Conservation (phyloP, 768 basidiomycete genomes). For the Strobilomyces echinocephalus region DNA sequence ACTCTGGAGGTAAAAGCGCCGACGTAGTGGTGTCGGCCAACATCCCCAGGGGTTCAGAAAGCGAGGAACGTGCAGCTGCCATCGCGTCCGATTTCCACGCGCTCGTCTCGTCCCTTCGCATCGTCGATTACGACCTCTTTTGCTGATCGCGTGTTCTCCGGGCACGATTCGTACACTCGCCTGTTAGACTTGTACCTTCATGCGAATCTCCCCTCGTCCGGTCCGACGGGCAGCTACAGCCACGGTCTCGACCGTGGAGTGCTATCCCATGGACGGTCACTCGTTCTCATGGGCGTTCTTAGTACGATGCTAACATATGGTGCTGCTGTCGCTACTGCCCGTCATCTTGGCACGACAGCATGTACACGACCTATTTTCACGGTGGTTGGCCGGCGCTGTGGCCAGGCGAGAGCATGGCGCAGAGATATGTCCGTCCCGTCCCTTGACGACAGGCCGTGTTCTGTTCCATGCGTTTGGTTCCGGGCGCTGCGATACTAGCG, state of each 20-base stretch:
- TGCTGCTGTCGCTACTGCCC: not conserved
- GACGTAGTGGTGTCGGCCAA: conserved; percentile 88
- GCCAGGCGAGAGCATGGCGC: not conserved
- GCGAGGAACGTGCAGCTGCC: conserved; percentile 29
- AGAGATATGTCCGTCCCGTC: not conserved
- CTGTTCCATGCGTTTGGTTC: not conserved
- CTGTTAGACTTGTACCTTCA: not conserved
- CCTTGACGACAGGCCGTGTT: not conserved
- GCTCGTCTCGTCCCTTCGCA: conserved; percentile 55
- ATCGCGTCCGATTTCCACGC: conserved; percentile 45
- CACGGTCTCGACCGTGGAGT: not conserved
- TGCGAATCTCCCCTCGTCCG: not conserved
- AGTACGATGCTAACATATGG: not conserved
- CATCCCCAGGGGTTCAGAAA: conserved; percentile 50
- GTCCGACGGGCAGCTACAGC: not conserved
- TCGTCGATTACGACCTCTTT: conserved; percentile 70
- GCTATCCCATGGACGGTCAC: conserved; percentile 2
- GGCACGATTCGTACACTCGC: too few species aligned
- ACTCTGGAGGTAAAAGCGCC: conserved; percentile 46
- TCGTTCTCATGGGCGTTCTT: not conserved
- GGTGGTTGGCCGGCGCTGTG: not conserved
- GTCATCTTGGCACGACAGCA: not conserved
- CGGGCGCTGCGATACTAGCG: not conserved
- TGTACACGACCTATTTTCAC: not conserved
- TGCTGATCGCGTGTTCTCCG: conserved; percentile 35